Conservation (phyloP, 1,284 basidiomycete genomes). For the Apiotrichum gracile region DNA sequence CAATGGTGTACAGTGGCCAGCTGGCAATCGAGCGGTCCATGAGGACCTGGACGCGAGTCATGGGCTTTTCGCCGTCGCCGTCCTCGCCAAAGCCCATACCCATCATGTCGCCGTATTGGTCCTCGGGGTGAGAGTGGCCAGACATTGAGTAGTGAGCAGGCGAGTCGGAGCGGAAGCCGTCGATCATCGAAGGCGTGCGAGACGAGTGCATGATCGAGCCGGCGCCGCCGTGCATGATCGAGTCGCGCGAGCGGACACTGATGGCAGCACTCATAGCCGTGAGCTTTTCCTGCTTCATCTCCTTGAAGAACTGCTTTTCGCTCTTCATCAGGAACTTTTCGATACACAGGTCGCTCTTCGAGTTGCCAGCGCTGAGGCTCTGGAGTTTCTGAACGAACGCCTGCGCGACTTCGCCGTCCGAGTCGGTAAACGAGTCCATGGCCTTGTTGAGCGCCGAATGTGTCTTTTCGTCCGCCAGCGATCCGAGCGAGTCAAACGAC, state of each 20-base stretch:
- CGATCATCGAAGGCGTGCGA: conserved; percentile 55
- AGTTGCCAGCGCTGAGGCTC: conserved; percentile 71
- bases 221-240: conserved; percentile 40
- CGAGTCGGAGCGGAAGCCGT: conserved; percentile 63
- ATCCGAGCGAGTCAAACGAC: conserved; percentile 78
- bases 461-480: conserved; percentile 79
- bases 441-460: conserved; percentile 89
- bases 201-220: conserved; percentile 19
- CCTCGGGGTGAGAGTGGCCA: conserved; percentile 40
- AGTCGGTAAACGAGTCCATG: conserved; percentile 85
- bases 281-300: conserved; percentile 73
- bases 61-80: conserved; percentile 54
- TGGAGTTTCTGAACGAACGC: conserved; percentile 82
- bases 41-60: conserved; percentile 73
- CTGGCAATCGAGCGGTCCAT: conserved; percentile 68
- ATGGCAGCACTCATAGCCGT: conserved; percentile 41
- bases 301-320: conserved; percentile 86
- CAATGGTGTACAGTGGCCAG: conserved; percentile 85
- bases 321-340: conserved; percentile 83
- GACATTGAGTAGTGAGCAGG: conserved; percentile 38
- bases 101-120: conserved; percentile 51
- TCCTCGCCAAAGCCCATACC: conserved; percentile 44
- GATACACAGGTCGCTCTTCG: conserved; percentile 81
- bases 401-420: conserved; percentile 80
- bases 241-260: conserved; percentile 62